Conservation (phyloP, 2,329 filamentous ascomycete genomes). For the Zymoseptoria crescenta region DNA sequence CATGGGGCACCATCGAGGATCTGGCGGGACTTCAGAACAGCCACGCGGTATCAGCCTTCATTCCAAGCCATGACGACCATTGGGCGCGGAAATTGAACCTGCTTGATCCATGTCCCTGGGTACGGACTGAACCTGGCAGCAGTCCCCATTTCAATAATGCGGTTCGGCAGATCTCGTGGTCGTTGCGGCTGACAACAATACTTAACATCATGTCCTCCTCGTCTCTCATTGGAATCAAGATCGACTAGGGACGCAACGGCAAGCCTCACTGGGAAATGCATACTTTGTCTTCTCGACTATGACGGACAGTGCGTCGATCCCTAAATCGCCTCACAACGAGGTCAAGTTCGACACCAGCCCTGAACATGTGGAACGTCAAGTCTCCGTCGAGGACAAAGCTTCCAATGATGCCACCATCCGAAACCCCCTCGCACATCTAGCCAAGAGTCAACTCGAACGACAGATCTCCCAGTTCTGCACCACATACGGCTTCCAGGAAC, state of each 20-base stretch:
- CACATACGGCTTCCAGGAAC: conserved; percentile 25
- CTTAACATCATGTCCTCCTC: background rate
- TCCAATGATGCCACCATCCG: conserved; percentile 8
- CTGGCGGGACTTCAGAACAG: background rate
- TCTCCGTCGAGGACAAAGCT: background rate
- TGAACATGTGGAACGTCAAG: conserved; percentile 8
- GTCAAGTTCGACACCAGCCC: conserved; percentile 1
- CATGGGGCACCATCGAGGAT: background rate
- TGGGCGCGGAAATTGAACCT: background rate
- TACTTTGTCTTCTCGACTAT: background rate
- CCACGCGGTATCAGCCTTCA: background rate
- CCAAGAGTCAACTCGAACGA: conserved; percentile 4
- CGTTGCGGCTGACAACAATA: background rate
- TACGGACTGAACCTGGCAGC: conserved; percentile 1
- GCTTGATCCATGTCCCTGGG: background rate
- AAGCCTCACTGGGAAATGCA: background rate
- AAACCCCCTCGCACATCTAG: conserved; percentile 9
- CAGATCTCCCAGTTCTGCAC: conserved; percentile 11
- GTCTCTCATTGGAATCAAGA: background rate
- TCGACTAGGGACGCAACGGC: background rate
- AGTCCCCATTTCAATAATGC: background rate
- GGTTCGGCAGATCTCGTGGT: background rate
- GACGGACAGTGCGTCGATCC: background rate
- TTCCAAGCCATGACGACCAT: background rate
- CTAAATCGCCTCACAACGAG: background rate